phyloP scores from a whole-genome alignment of 148 eudicot genomes.

The Persicaria maculosa region DNA sequence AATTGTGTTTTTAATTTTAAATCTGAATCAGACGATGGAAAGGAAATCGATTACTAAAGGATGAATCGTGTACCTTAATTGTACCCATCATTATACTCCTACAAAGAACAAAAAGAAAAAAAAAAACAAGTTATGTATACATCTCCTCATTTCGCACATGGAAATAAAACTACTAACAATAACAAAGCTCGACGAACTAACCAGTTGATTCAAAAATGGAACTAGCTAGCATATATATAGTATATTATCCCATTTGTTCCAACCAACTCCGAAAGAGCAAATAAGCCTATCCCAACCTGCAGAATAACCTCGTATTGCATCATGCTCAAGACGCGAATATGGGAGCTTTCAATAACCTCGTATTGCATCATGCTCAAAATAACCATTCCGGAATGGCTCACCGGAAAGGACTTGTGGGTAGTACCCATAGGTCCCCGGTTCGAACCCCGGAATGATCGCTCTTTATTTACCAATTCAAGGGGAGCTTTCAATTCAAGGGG shows the following conservation, averaged over 20 bases:
- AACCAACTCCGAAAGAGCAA: constrained; percentile 15
- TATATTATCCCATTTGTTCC: constrained; percentile 22
- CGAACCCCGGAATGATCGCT: too few relatives aligned
- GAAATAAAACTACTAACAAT: background rate
- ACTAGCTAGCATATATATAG: constrained; percentile 25
- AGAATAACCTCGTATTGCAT: background rate
- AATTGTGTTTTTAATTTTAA: too few relatives aligned
- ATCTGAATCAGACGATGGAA: too few relatives aligned
- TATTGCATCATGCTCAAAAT: too few relatives aligned
- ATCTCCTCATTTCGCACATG: background rate
- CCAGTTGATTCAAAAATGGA: constrained; percentile 31
- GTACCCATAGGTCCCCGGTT: too few relatives aligned
- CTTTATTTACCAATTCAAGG: too few relatives aligned
- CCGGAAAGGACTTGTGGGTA: too few relatives aligned
- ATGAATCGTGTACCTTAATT: constrained; percentile 16
- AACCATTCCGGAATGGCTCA: too few relatives aligned
- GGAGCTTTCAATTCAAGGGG: too few relatives aligned
- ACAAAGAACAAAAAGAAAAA: background rate
- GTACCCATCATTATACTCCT: constrained; percentile 21
- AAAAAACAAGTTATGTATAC: background rate
- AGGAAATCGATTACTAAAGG: background rate
- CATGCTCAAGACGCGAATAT: background rate
- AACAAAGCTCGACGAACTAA: constrained; percentile 9
- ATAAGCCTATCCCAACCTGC: constrained; percentile 31
- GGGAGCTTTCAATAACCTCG: too few relatives aligned